Evolutionary conservation across 2,329 filamentous ascomycete genomes (phyloP).

Genomic region (Xylaria sp.): DNA sequence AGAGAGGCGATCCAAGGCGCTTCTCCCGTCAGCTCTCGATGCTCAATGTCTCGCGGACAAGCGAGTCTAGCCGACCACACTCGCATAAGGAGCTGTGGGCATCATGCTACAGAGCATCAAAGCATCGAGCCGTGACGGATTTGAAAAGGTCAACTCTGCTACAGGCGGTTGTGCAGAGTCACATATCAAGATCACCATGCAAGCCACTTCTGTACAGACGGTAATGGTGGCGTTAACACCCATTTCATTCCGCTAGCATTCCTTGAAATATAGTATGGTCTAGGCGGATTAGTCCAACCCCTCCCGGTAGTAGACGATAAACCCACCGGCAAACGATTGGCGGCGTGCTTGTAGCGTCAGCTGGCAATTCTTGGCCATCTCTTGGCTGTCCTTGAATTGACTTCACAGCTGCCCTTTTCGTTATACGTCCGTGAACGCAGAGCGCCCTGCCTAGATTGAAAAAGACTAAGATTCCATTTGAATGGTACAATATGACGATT

Average conservation of each 20-base stretch:
- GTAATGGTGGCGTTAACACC: background rate
- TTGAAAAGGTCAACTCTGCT: background rate
- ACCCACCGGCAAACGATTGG: conserved; percentile 19
- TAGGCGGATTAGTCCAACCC: background rate
- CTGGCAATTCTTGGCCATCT: conserved; percentile 15
- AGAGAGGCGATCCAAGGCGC: background rate
- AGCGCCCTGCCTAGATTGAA: background rate
- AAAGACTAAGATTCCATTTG: conserved; percentile 14
- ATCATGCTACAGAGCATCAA: background rate
- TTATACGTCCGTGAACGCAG: conserved; percentile 15
- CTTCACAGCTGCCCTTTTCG: conserved; percentile 26
- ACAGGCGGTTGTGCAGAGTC: background rate
- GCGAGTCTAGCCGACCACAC: background rate
- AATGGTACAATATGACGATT: conserved; percentile 23
- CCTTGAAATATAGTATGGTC: background rate
- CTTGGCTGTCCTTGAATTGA: conserved; percentile 26
- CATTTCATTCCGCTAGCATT: background rate
- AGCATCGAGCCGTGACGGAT: background rate
- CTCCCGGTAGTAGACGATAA: conserved; percentile 4
- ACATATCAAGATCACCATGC: background rate
- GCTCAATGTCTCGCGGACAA: background rate
- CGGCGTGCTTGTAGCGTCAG: background rate
- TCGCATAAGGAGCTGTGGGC: background rate
- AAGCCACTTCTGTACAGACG: background rate
- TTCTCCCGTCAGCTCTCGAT: background rate